Percentiles rank a stretch among this genome's conserved stretches.
Evolutionary conservation across 352 stramenopile genomes (phyloP).

Genomic region (Phytophthora palmivora): DNA sequence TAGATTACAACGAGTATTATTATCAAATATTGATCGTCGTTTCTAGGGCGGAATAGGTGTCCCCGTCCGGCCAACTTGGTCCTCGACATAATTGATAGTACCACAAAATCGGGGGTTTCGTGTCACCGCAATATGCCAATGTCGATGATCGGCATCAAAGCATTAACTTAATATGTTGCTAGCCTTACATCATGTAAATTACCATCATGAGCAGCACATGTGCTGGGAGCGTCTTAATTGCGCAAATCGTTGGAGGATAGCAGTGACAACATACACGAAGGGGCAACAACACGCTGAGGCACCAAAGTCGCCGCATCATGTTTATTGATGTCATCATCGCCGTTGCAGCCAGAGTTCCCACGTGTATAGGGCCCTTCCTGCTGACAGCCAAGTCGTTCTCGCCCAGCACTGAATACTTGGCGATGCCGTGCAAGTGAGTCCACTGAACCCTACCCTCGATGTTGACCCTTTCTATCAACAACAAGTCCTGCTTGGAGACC

Average conservation of each 20-base stretch:
- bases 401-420: constrained; percentile 4
- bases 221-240: not conserved
- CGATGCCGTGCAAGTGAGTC: not conserved
- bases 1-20: no score
- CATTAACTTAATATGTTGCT: no score
- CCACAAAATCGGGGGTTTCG: no score
- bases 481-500: constrained; percentile 4
- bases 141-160: no score
- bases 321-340: not conserved
- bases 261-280: not conserved
- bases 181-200: no score
- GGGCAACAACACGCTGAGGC: no score
- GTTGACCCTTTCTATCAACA: not conserved
- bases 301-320: not conserved
- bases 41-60: no score
- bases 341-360: not conserved
- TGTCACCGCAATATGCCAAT: no score
- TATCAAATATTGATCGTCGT: no score
- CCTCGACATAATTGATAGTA: no score
- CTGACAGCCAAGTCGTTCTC: not conserved
- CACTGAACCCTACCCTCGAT: not conserved
- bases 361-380: not conserved
- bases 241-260: not conserved
- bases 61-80: no score
- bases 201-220: no score